phyloP scores from a whole-genome alignment of 257 asterid species.

The Coffea eugenioides region DNA sequence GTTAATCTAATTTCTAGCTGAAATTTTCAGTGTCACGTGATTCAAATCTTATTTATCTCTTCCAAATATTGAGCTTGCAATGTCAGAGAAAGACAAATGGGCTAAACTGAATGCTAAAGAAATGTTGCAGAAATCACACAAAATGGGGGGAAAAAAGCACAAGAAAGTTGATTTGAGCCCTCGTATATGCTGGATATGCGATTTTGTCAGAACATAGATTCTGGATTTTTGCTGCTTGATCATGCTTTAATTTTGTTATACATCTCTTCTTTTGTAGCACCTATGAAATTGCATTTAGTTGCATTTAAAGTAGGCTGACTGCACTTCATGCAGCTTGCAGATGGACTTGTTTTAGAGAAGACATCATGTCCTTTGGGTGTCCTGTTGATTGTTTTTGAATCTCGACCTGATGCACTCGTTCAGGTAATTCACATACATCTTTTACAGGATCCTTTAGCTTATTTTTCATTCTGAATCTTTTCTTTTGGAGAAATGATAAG shows the following conservation, averaged over 20 bases:
- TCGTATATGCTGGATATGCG: neutral
- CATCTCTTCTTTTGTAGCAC: neutral
- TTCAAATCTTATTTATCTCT: neutral
- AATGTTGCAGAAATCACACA: neutral
- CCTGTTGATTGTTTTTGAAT: slow-evolving; percentile 76
- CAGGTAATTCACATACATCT: slow-evolving; percentile 42
- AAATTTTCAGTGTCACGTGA: no score
- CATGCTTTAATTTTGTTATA: neutral
- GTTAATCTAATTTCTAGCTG: neutral
- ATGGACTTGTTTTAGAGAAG: slow-evolving; percentile 73
- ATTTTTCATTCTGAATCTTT: neutral
- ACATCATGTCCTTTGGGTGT: slow-evolving; percentile 80
- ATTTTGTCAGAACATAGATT: neutral
- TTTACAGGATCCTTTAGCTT: neutral
- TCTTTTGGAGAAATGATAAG: neutral
- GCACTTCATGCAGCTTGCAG: slow-evolving; percentile 59
- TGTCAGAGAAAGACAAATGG: neutral
- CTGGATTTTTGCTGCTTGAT: neutral
- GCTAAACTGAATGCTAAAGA: neutral
- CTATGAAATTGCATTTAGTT: neutral
- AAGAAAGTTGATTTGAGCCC: neutral
- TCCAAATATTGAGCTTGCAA: neutral
- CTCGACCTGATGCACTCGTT: slow-evolving; percentile 89
- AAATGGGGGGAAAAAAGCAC: neutral
- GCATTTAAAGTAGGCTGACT: neutral